phyloP scores from a whole-genome alignment of 2,329 filamentous ascomycete genomes.

The Macrophomina phaseolina region DNA sequence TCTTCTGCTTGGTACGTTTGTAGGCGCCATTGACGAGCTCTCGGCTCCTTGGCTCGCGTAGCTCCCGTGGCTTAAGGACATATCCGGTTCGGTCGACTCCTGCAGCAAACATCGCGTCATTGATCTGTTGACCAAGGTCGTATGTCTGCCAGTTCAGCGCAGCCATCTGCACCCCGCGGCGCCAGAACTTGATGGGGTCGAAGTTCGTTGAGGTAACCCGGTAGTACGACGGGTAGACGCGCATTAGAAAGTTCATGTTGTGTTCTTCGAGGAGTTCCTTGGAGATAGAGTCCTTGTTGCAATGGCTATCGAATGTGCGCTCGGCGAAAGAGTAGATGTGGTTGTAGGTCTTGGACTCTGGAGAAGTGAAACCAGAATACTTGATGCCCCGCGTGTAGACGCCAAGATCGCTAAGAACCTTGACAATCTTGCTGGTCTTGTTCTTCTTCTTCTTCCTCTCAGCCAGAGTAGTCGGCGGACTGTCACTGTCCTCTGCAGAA shows the following conservation, averaged over 20 bases:
- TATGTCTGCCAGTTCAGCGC: conserved; percentile 99
- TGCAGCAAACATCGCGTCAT: conserved; percentile 96
- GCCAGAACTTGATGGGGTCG: conserved; percentile 91
- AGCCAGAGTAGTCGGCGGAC: conserved; percentile 60
- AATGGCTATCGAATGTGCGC: conserved; percentile 81
- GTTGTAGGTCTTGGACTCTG: conserved; percentile 85
- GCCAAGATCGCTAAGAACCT: conserved; percentile 81
- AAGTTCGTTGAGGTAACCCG: conserved; percentile 92
- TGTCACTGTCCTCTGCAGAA: conserved; percentile 80
- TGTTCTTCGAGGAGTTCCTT: conserved; percentile 84
- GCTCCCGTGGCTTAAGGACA: conserved; percentile 87
- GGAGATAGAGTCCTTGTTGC: conserved; percentile 73
- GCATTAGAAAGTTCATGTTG: conserved; percentile 90
- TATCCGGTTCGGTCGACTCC: conserved; percentile 88
- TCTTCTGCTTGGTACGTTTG: conserved; percentile 69
- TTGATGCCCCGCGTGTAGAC: conserved; percentile 81
- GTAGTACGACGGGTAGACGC: conserved; percentile 86
- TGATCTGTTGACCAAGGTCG: conserved; percentile 93
- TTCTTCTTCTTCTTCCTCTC: conserved; percentile 63
- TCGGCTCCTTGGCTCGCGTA: conserved; percentile 58
- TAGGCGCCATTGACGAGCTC: conserved; percentile 54
- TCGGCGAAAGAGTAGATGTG: conserved; percentile 97
- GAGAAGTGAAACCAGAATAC: conserved; percentile 77
- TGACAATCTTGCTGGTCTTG: conserved; percentile 80
- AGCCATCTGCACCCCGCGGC: conserved; percentile 95